Conservation (phyloP, 2,329 filamentous ascomycete genomes). For the Fusarium burgessii region DNA sequence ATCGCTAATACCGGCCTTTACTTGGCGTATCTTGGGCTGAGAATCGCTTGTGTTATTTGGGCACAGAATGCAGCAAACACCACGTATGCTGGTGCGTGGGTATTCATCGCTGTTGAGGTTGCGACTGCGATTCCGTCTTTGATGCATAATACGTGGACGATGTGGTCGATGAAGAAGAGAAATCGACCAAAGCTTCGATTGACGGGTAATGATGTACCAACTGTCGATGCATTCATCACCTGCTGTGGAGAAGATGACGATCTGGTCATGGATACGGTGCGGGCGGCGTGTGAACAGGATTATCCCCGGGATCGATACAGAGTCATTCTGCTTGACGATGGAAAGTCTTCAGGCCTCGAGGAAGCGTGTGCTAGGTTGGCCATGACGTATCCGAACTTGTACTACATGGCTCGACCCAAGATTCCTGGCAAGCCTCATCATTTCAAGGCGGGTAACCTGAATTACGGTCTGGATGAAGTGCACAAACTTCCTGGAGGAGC, state of each 20-base stretch:
- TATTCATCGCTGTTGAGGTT: conserved; percentile 68
- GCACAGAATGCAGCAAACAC: conserved; percentile 58
- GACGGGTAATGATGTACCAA: conserved; percentile 61
- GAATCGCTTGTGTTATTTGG: conserved; percentile 64
- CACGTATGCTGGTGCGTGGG: conserved; percentile 65
- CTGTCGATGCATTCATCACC: conserved; percentile 68
- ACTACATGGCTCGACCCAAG: conserved; percentile 65
- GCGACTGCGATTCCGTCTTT: conserved; percentile 65
- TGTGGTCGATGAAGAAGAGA: conserved; percentile 67
- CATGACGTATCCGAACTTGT: conserved; percentile 60
- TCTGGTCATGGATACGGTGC: conserved; percentile 67
- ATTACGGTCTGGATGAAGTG: conserved; percentile 67
- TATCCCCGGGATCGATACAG: conserved; percentile 66
- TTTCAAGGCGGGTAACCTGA: conserved; percentile 75
- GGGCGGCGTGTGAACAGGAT: conserved; percentile 65
- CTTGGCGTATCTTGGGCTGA: conserved; percentile 62
- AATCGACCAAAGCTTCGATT: conserved; percentile 65
- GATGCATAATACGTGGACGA: conserved; percentile 69
- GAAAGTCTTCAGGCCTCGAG: conserved; percentile 58
- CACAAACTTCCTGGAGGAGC: conserved; percentile 65
- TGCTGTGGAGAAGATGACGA: conserved; percentile 69
- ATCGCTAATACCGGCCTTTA: conserved; percentile 58
- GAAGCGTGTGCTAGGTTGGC: conserved; percentile 53
- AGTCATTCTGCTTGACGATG: conserved; percentile 68
- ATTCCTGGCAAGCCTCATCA: conserved; percentile 63